These are phyloP conservation scores for Mucor indicus DNA, from an alignment of 371 early-diverging fungal genomes.

Conservation along the genomic window DNA sequence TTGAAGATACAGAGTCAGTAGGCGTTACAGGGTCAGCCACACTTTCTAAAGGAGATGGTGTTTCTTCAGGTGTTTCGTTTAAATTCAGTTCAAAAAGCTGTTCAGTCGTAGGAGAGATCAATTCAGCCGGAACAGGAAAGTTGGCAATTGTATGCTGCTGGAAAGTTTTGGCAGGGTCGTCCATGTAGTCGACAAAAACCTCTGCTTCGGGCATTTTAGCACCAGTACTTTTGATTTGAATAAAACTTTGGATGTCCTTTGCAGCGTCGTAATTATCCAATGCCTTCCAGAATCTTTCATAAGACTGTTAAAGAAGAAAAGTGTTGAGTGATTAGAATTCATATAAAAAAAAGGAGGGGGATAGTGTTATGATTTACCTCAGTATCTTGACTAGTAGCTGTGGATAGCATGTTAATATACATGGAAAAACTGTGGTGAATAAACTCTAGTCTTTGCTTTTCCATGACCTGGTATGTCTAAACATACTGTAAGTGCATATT, in stretches of 20 bases:
- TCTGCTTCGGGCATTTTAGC: slow-evolving; percentile 52
- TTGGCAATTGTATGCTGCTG: slow-evolving; percentile 34
- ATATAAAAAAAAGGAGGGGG: too few relatives aligned
- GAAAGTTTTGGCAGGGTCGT: slow-evolving; percentile 43
- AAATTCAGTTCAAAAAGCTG: too few relatives aligned
- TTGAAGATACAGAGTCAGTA: too few relatives aligned
- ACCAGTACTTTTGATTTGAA: slow-evolving; percentile 75
- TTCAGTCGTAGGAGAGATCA: slow-evolving; percentile 5
- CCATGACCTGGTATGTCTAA: slow-evolving; percentile 78
- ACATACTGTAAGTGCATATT: not conserved
- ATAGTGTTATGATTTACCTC: slow-evolving; percentile 49
- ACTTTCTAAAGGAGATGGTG: too few relatives aligned
- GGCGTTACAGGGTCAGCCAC: too few relatives aligned
- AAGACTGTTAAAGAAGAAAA: slow-evolving; percentile 45
- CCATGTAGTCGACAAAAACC: slow-evolving; percentile 38
- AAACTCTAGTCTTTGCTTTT: slow-evolving; percentile 87
- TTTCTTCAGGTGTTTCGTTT: too few relatives aligned
- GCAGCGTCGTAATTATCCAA: slow-evolving; percentile 71
- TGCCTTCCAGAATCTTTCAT: slow-evolving; percentile 68
- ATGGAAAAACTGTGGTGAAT: slow-evolving; percentile 76
- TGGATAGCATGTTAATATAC: slow-evolving; percentile 83
- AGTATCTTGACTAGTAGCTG: slow-evolving; percentile 83
- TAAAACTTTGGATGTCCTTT: slow-evolving; percentile 68
- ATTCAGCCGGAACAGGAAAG: slow-evolving; percentile 15
- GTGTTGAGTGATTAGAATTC: too few relatives aligned